Base-by-base conservation (phyloP, 352 stramenopile species). In the Phytopythium boreale region DNA sequence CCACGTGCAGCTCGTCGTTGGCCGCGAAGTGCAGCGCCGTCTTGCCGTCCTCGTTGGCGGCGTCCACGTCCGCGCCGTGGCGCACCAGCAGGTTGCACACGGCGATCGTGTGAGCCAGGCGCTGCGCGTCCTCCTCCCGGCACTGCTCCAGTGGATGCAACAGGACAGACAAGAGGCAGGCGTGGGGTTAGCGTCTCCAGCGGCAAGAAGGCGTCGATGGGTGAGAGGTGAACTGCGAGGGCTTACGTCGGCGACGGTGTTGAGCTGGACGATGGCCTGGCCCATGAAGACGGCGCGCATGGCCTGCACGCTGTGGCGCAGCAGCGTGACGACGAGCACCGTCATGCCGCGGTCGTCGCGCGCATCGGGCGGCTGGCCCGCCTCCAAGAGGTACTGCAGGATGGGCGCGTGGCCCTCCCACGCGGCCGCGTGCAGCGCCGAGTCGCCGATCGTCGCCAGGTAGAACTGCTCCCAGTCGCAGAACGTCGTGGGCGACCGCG, bases 381-480 rank as follows among this genome's bases (percentile, higher is more conserved):
- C 59, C 17, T 68, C 58, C 36, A 75, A 46, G 44, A 78, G 49
- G 34, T 75, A 71, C 60, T 75, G 55, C 17, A 75, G 58, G 9
- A 78, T 63, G 4, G 63, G 43, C 50, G 68, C 62, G 41, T 64
- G 61, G 11, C 70, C 70, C 57, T 77, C 64, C 70, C 70, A 77
- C 9, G 70, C 70, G 17, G 70, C 71, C 10, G 71, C 71, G 56
- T 75, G 68, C 10, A 78, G 65, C 63, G 71, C 65, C n/a, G 71
- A 78, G 4, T 65, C 68, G 29, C 68, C 71, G 61, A 77, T 62
- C 41, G 70, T 77, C 36, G 70, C 14, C 14, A 78, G 62, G 43
- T 78, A 62, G 61, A 75, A 75, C 50, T 66, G 60, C 1, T 78
- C 71, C 68, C 71, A 75, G 56, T 78, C 71, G 37, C 71, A 78